phyloP scores from a whole-genome alignment of 176 grass and related monocot genomes.

The Lolium perenne region DNA sequence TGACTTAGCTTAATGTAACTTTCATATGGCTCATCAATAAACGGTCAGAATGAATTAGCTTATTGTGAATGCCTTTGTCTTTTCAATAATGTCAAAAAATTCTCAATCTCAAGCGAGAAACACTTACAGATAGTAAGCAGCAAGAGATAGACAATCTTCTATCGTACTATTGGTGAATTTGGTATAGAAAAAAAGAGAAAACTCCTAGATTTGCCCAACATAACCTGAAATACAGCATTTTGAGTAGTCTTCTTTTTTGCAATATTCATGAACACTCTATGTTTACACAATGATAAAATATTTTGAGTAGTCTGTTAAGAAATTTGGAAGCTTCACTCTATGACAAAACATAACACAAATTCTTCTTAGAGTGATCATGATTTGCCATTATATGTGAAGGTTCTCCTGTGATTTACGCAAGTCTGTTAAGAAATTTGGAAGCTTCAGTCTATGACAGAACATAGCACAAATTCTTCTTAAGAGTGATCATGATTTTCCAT shows the following conservation, averaged over 20 bases:
- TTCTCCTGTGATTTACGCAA: not conserved
- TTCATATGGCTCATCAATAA: conserved; percentile 34
- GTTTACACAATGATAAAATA: not conserved
- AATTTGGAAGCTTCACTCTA: conserved; percentile 2
- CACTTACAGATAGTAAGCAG: not conserved
- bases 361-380: conserved; percentile 14
- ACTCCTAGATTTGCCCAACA: conserved; percentile 14
- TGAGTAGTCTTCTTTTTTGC: not conserved
- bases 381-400: too few relatives aligned
- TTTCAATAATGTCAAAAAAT: conserved; percentile 14
- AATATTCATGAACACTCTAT: not conserved
- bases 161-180: not conserved
- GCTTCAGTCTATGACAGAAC: not conserved
- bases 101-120: not conserved
- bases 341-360: not conserved
- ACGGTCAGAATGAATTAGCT: not conserved
- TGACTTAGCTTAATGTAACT: not conserved
- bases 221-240: not conserved
- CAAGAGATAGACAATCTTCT: conserved; percentile 21
- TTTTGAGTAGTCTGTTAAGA: conserved; percentile 7
- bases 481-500: not conserved
- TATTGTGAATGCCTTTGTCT: not conserved
- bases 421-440: conserved; percentile 14
- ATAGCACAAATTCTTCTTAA: conserved; percentile 9
- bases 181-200: not conserved